Evolutionary conservation across 2,329 filamentous ascomycete genomes (phyloP).

Genomic region (Helotiales sp.): DNA sequence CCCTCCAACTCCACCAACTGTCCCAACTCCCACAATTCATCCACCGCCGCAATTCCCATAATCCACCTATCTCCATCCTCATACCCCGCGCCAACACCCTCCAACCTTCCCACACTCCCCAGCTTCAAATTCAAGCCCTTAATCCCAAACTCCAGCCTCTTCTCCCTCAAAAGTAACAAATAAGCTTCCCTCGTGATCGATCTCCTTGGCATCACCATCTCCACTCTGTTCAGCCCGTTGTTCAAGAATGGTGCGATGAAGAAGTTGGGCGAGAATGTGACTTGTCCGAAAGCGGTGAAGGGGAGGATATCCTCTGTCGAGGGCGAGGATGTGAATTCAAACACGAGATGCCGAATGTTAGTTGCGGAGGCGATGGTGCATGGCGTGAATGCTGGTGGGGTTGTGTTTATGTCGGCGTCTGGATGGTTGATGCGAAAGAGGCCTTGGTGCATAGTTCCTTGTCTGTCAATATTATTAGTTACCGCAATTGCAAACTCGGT

Average conservation of each 20-base stretch:
- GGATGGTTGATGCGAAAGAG: neutral
- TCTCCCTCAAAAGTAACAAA: neutral
- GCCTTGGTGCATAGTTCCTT: conserved; percentile 1
- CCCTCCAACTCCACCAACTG: neutral
- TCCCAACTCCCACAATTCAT: neutral
- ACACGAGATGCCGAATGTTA: neutral
- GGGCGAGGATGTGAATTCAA: neutral
- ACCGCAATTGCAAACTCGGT: too few species aligned
- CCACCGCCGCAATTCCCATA: neutral
- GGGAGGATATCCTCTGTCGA: neutral
- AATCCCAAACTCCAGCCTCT: conserved; percentile 2
- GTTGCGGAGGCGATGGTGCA: neutral
- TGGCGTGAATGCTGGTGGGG: neutral
- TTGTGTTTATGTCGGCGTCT: neutral
- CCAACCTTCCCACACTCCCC: neutral
- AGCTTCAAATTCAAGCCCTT: conserved; percentile 2
- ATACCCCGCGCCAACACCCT: neutral
- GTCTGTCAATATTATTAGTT: neutral
- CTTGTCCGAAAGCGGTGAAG: neutral
- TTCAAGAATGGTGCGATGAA: neutral
- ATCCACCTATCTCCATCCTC: neutral
- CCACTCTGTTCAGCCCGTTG: neutral
- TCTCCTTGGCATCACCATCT: neutral
- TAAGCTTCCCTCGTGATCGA: neutral
- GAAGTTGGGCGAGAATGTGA: neutral